These are phyloP conservation scores for Trapa incisa DNA, from an alignment of 345 rosid species.

Conservation along the genomic window DNA sequence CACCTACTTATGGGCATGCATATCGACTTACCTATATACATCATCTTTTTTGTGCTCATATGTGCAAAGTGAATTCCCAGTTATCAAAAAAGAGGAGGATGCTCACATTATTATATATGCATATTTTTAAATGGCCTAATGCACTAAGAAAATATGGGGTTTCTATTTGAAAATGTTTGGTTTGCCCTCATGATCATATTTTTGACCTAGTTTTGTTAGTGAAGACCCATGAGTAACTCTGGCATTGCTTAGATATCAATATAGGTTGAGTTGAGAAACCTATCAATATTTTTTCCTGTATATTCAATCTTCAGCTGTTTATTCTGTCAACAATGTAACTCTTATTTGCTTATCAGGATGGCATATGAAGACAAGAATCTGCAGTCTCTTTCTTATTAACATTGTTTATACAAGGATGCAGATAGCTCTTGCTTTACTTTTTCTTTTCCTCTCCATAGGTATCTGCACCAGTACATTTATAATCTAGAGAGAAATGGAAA, in stretches of 20 bases:
- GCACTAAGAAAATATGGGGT: not conserved
- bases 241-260: not conserved
- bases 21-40: no score
- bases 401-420: not conserved
- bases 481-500: constrained; percentile 57
- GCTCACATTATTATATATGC: not conserved
- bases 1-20: no score
- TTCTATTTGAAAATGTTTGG: not conserved
- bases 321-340: not conserved
- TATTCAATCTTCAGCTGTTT: not conserved
- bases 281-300: not conserved
- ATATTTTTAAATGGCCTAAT: no score
- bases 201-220: not conserved
- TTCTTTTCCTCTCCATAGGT: constrained; percentile 29
- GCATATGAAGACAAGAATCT: no score
- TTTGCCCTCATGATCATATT: not conserved
- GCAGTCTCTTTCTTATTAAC: not conserved
- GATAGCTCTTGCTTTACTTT: not conserved
- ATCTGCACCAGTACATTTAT: constrained; percentile 54
- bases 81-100: not conserved
- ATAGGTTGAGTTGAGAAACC: not conserved
- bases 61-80: no score
- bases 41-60: no score
- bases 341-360: no score
- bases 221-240: not conserved